Conservation (phyloP, 2,329 filamentous ascomycete genomes). For the Pseudopithomyces maydicus region DNA sequence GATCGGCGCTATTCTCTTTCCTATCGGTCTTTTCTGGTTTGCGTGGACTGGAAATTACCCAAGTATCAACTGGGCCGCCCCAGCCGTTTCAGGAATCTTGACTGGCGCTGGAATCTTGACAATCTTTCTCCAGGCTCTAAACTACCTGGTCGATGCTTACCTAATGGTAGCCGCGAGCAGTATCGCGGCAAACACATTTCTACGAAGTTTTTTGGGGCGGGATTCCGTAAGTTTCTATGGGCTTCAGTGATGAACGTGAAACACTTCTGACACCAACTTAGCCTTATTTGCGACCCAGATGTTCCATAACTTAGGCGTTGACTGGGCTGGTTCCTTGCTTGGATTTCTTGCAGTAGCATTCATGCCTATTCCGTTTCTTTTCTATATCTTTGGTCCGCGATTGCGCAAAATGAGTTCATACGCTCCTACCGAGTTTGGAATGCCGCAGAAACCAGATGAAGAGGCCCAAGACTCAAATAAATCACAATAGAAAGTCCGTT, state of each 20-base stretch:
- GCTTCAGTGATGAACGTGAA: no score
- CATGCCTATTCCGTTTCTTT: not conserved
- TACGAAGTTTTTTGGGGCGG: constrained; percentile 57
- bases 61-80: constrained; percentile 49
- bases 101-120: constrained; percentile 63
- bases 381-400: not conserved
- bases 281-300: constrained; percentile 59
- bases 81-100: constrained; percentile 54
- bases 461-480: not conserved
- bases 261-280: not conserved
- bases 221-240: constrained; percentile 43
- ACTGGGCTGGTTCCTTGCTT: not conserved
- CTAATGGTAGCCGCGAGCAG: constrained; percentile 61
- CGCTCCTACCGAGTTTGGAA: not conserved
- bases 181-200: constrained; percentile 61
- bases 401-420: not conserved
- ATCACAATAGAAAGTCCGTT: not conserved
- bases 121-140: constrained; percentile 63
- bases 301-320: not conserved
- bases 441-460: not conserved
- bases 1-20: not conserved
- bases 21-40: not conserved
- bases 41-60: constrained; percentile 4
- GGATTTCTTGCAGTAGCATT: not conserved
- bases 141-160: constrained; percentile 65